Evolutionary conservation across 2,329 filamentous ascomycete species (phyloP), one percentile per base, ranked within the genome.

Genomic region (Blastomyces parvus): DNA sequence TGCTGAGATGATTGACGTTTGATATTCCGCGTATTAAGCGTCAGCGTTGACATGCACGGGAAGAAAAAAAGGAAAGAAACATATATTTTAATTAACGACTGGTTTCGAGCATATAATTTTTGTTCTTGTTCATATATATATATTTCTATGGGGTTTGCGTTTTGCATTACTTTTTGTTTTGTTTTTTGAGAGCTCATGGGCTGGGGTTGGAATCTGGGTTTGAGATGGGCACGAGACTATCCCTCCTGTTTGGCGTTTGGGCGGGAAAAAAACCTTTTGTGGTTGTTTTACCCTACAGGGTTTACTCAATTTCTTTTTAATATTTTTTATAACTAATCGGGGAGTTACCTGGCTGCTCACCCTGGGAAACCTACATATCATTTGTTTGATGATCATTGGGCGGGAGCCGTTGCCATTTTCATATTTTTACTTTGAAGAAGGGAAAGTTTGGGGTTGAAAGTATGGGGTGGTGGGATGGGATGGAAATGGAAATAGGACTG

Each of bases 1-100:
- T 72, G 80, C 83, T 56, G 85, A 87, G 73, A 87, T 87, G 83
- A 83, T 85, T 74, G 85, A 88, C 72, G 80, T 82, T 40, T 57
- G 30, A 55, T 50, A 8, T 50, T 68, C 81, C 13, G 9, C 19
- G 36, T 30, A 60, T 69, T 68, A 67, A 48, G n/a, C 19, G 11
- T 19, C 25, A 17, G 5, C 50, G 17, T 36, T 14, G 8, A n/a
- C 27, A 30, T 11, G 2, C 17, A 53, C 7, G 5, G 30, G n/a
- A 33, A 22, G 11, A 22, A 14, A 57, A 22, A 14, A 57, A 38
- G 3, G 38, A 6, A 40, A 22, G 8, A 0, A 40, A 14, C 13
- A 40, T 25, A 38, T 25, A 36, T 57, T 14, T 57, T 57, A 38
- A 38, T 57, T 57, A 40, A 57, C 36, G 55, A 40, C 55, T 14